A percentile compares a stretch with the other conserved stretches of the same genome.
These are phyloP conservation scores for Fusarium sp. DNA, from an alignment of 2,329 filamentous ascomycete species.

Conservation along the genomic window DNA sequence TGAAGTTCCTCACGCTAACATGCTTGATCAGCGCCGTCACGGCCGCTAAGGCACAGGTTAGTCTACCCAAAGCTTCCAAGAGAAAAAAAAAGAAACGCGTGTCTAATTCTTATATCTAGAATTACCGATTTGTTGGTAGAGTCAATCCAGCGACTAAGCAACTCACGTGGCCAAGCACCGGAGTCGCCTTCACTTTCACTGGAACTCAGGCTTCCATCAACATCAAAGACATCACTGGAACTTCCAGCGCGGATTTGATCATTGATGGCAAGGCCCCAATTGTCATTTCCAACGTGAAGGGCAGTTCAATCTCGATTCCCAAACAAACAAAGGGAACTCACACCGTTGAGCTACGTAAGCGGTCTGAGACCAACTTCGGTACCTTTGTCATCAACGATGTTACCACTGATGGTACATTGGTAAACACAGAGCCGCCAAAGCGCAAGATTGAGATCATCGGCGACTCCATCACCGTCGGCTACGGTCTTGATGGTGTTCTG, in stretches of 20 bases:
- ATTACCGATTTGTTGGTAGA: slow-evolving; percentile 50
- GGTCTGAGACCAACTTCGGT: slow-evolving; percentile 27
- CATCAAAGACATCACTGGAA: slow-evolving; percentile 13
- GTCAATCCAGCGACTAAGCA: slow-evolving; percentile 56
- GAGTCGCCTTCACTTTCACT: slow-evolving; percentile 54
- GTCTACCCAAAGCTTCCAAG: neutral
- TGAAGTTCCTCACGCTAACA: slow-evolving; percentile 9
- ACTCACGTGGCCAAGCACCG: slow-evolving; percentile 58
- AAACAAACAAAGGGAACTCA: slow-evolving; percentile 20
- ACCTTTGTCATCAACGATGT: slow-evolving; percentile 9
- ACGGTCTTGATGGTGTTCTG: slow-evolving; percentile 54
- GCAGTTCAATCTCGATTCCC: slow-evolving; percentile 12
- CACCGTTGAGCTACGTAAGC: slow-evolving; percentile 31
- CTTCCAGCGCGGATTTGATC: slow-evolving; percentile 28
- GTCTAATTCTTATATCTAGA: neutral
- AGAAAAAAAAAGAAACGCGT: fast-evolving
- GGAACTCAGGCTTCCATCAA: slow-evolving; percentile 54
- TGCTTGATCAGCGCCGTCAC: slow-evolving; percentile 9
- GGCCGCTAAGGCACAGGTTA: slow-evolving; percentile 13
- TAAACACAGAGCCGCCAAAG: slow-evolving; percentile 40
- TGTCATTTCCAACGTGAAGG: slow-evolving; percentile 14
- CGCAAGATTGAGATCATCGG: slow-evolving; percentile 58
- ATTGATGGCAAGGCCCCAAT: slow-evolving; percentile 26
- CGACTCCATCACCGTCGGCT: slow-evolving; percentile 58
- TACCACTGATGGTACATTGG: slow-evolving; percentile 20